Conservation (phyloP, 345 rosid species). For the Ailanthus altissimus region DNA sequence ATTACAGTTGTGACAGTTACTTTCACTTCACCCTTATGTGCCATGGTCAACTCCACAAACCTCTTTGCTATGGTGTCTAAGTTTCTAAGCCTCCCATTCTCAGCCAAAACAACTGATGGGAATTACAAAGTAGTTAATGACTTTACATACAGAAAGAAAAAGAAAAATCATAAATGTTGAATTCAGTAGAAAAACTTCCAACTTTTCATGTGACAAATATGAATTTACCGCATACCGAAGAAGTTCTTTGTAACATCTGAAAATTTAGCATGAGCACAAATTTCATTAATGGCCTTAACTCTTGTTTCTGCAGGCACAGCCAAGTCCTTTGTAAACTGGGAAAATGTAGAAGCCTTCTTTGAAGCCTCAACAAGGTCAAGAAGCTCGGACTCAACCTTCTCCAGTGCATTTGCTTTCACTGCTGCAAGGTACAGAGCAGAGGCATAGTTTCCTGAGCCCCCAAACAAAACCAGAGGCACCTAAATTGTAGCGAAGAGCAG, state of each 20-base stretch:
- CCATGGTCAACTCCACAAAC: constrained; percentile 72
- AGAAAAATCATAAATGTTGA: neutral
- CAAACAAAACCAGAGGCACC: constrained; percentile 73
- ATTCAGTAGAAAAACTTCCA: neutral
- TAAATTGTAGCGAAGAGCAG: constrained; percentile 30
- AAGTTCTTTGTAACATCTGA: constrained; percentile 73
- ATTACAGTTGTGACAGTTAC: constrained; percentile 78
- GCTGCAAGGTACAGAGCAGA: constrained; percentile 74
- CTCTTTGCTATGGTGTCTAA: constrained; percentile 65
- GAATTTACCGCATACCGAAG: constrained; percentile 53
- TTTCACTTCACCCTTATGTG: constrained; percentile 79
- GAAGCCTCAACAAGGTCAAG: constrained; percentile 64
- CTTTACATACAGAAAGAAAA: neutral
- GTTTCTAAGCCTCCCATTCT: constrained; percentile 71
- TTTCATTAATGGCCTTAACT: constrained; percentile 61
- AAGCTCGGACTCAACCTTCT: constrained; percentile 77
- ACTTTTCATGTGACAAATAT: neutral
- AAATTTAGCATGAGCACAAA: constrained; percentile 65
- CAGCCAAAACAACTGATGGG: constrained; percentile 66
- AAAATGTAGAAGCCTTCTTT: constrained; percentile 56
- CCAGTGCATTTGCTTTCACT: constrained; percentile 61
- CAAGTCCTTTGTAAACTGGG: constrained; percentile 75
- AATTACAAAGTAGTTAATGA: neutral
- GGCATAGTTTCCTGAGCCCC: constrained; percentile 90
- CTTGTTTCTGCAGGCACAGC: constrained; percentile 65